Evolutionary conservation across 2,329 filamentous ascomycete genomes (phyloP).

Genomic region (Trichoderma citrinoviride): DNA sequence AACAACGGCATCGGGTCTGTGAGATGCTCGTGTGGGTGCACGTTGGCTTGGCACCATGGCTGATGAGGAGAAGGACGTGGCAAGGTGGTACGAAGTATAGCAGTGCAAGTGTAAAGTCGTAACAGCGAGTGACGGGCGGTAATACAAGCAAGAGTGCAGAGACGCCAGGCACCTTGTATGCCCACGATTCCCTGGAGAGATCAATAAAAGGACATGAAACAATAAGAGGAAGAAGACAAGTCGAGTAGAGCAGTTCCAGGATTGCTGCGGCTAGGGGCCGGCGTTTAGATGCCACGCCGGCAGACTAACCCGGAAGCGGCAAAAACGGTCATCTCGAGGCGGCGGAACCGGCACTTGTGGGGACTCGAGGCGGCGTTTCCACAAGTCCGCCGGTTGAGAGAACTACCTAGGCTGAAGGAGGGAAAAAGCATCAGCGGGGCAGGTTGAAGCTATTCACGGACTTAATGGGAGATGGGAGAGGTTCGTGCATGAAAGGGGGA

Average conservation of each 20-base stretch:
- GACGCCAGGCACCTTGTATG: neutral
- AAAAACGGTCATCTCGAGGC: constrained; percentile 3
- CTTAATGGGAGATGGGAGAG: neutral
- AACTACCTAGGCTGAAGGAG: neutral
- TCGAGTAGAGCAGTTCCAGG: neutral
- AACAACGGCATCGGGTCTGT: neutral
- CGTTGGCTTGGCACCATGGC: neutral
- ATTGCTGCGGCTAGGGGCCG: neutral
- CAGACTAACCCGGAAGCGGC: neutral
- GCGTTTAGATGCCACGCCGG: constrained; percentile 3
- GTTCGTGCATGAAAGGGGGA: neutral
- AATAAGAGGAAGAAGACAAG: neutral
- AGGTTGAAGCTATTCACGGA: constrained; percentile 5
- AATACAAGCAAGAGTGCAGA: neutral
- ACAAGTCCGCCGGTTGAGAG: neutral
- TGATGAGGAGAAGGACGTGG: neutral
- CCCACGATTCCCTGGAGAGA: neutral
- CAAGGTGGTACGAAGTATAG: too few species aligned
- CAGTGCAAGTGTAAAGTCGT: too few species aligned
- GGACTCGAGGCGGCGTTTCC: neutral
- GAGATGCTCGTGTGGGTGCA: neutral
- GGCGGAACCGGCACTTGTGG: neutral
- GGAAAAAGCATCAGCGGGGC: constrained; percentile 11
- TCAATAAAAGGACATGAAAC: neutral
- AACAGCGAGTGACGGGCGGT: neutral